Conservation (phyloP, 192 early-diverging fungal species). For the Coemansia sp. region DNA sequence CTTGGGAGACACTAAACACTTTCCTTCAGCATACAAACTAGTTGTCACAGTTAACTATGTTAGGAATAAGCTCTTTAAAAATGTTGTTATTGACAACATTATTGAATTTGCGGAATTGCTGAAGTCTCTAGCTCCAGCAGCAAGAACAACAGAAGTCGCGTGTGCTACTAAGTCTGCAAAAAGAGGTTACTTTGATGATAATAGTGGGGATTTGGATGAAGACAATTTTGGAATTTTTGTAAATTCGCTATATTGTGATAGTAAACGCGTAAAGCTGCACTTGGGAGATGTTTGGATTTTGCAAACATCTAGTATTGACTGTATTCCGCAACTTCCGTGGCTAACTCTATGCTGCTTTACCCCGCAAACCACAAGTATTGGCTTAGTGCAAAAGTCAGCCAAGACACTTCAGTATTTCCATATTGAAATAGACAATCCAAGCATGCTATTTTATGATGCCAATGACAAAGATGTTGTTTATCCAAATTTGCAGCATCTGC, state of each 20-base stretch:
- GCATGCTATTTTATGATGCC: neutral
- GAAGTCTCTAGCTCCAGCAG: neutral
- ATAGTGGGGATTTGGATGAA: neutral
- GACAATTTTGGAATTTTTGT: neutral
- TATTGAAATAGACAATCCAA: neutral
- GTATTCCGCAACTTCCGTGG: neutral
- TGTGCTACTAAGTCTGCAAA: neutral
- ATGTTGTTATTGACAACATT: neutral
- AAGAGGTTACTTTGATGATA: neutral
- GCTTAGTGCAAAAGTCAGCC: neutral
- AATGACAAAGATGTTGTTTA: neutral
- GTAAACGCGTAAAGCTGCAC: neutral
- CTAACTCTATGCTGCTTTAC: too few relatives aligned
- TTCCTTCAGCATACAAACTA: neutral
- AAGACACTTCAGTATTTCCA: neutral
- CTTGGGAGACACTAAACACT: neutral
- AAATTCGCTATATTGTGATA: neutral
- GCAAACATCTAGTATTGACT: neutral
- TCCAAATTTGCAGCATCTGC: conserved; percentile 1
- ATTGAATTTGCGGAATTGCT: neutral
- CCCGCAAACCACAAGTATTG: too few relatives aligned
- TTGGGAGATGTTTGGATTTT: neutral
- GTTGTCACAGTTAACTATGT: neutral
- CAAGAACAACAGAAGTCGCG: neutral
- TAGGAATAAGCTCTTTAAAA: neutral